Conservation (phyloP, 495 filamentous ascomycete genomes). For the Talaromyces wortmannii region DNA sequence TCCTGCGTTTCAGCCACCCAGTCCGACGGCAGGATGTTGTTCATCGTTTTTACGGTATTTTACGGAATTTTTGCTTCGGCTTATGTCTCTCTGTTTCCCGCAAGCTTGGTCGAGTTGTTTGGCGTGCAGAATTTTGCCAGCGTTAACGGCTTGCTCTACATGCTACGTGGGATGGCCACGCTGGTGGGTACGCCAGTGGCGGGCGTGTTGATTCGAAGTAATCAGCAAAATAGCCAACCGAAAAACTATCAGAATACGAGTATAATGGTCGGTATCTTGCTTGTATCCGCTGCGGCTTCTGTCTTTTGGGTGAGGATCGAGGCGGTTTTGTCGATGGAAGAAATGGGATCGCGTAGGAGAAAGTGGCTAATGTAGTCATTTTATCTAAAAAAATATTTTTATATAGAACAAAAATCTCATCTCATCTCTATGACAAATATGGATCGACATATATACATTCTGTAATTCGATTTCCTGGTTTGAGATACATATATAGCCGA, state of each 20-base stretch:
- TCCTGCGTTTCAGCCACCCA: slow-evolving; percentile 14
- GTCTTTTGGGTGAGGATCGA: slow-evolving; percentile 28
- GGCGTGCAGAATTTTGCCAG: slow-evolving; percentile 32
- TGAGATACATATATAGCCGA: too few species aligned
- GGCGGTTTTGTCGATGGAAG: slow-evolving; percentile 10
- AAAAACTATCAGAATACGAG: slow-evolving; percentile 20
- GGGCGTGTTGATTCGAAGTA: slow-evolving; percentile 26
- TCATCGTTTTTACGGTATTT: slow-evolving; percentile 27
- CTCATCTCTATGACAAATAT: too few species aligned
- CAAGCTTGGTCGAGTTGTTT: slow-evolving; percentile 32
- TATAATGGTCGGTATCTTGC: slow-evolving; percentile 20
- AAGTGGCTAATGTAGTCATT: not conserved
- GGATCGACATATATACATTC: too few species aligned
- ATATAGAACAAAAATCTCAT: too few species aligned
- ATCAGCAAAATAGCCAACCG: slow-evolving; percentile 6
- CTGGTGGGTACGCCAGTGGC: slow-evolving; percentile 35
- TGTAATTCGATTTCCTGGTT: too few species aligned
- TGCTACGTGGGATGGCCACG: slow-evolving; percentile 32
- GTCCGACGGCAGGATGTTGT: slow-evolving; percentile 16
- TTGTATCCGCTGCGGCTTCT: slow-evolving; percentile 20
- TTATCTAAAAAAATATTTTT: too few species aligned
- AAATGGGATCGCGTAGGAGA: not conserved
- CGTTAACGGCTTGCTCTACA: slow-evolving; percentile 36
- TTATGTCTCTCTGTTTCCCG: slow-evolving; percentile 34
- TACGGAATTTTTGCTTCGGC: slow-evolving; percentile 34